Evolutionary conservation across 2,329 filamentous ascomycete species (phyloP).

Genomic region (Epichloe brachyelytri): DNA sequence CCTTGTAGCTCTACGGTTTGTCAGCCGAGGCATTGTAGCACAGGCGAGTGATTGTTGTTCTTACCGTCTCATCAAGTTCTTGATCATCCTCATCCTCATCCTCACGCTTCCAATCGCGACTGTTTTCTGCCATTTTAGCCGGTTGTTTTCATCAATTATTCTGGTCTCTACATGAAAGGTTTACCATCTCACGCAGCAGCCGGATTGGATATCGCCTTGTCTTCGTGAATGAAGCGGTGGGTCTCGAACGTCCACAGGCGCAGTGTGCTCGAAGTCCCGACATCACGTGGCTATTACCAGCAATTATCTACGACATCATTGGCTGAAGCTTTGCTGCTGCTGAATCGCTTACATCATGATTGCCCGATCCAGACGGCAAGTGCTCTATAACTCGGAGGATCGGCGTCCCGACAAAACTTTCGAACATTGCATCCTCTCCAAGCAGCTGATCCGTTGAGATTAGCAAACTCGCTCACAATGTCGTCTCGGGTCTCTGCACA

Average conservation of each 20-base stretch:
- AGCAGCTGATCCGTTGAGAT: neutral
- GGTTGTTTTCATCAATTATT: neutral
- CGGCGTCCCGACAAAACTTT: neutral
- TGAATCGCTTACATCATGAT: conserved; percentile 4
- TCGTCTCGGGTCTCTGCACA: conserved; percentile 18
- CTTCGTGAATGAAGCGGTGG: conserved; percentile 5
- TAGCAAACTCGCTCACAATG: conserved; percentile 13
- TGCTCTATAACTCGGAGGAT: neutral
- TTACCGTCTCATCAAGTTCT: conserved; percentile 49
- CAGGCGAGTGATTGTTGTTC: neutral
- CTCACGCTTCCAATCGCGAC: conserved; percentile 32
- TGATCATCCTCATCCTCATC: conserved; percentile 53
- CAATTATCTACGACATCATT: conserved; percentile 16
- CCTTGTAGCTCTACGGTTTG: conserved; percentile 60
- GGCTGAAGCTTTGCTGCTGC: conserved; percentile 1
- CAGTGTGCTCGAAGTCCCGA: neutral
- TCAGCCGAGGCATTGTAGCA: conserved; percentile 1
- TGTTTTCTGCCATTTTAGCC: conserved; percentile 19
- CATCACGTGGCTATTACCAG: conserved; percentile 16
- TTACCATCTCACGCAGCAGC: too few relatives aligned
- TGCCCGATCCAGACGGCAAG: neutral
- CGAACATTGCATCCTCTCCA: neutral
- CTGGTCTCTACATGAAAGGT: too few relatives aligned
- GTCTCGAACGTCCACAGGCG: conserved; percentile 3
- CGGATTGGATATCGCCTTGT: neutral